Conservation (phyloP, 2,329 filamentous ascomycete species). For the Colletotrichum higginsianum region DNA sequence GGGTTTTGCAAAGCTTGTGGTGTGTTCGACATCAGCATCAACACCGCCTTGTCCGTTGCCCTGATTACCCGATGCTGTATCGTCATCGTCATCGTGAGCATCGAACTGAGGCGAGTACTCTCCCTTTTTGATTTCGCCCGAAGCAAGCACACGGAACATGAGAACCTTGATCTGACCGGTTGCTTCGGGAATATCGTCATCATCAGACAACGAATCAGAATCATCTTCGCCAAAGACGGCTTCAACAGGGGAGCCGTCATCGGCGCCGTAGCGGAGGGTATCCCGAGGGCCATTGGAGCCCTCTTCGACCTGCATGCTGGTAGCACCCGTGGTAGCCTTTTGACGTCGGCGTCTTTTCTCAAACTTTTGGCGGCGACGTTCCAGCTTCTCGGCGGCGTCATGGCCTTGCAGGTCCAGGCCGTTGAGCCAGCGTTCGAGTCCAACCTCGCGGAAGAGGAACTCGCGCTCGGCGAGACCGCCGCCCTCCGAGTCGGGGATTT, state of each 20-base stretch:
- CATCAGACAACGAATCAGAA: constrained; percentile 80
- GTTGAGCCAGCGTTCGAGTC: constrained; percentile 95
- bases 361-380: constrained; percentile 88
- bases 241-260: constrained; percentile 82
- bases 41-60: constrained; percentile 71
- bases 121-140: constrained; percentile 96
- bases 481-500: constrained; percentile 90
- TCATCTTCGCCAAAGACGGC: constrained; percentile 78
- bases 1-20: constrained; percentile 96
- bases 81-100: constrained; percentile 94
- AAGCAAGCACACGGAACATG: constrained; percentile 94
- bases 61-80: constrained; percentile 65
- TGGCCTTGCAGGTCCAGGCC: constrained; percentile 95
- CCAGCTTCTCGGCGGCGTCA: constrained; percentile 89
- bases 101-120: constrained; percentile 99
- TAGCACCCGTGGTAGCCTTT: constrained; percentile 61
- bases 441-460: constrained; percentile 97
- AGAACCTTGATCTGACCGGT: constrained; percentile 98
- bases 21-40: constrained; percentile 92
- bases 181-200: constrained; percentile 93
- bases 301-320: constrained; percentile 55
- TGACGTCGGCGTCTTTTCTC: constrained; percentile 77
- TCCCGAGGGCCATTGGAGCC: constrained; percentile 63
- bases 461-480: constrained; percentile 96
- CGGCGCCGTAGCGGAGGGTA: constrained; percentile 85